phyloP scores from a whole-genome alignment of 2,329 filamentous ascomycete genomes.

The Botrytis medusae region DNA sequence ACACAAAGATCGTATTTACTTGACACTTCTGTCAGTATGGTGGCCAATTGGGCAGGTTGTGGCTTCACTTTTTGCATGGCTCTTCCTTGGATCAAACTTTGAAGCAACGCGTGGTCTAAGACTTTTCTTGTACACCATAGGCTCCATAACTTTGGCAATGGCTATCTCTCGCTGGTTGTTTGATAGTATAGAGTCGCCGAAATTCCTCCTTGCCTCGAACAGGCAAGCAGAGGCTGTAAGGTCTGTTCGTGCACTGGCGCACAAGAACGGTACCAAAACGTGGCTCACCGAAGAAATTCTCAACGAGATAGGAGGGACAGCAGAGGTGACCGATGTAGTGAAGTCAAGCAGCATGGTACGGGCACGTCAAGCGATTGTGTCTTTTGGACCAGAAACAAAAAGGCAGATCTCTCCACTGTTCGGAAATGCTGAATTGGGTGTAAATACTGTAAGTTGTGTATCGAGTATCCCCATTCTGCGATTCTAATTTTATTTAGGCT shows the following conservation, averaged over 20 bases:
- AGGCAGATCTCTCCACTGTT: conserved; percentile 68
- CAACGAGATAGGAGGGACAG: conserved; percentile 52
- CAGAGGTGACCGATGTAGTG: conserved; percentile 16
- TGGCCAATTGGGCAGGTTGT: conserved; percentile 82
- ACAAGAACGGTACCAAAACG: conserved; percentile 66
- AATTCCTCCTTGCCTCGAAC: conserved; percentile 75
- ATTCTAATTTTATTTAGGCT: conserved; percentile 5
- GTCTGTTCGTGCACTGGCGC: conserved; percentile 75
- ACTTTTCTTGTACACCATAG: conserved; percentile 69
- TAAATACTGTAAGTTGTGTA: conserved; percentile 45
- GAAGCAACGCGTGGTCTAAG: conserved; percentile 71
- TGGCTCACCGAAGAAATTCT: conserved; percentile 74
- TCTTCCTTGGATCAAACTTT: conserved; percentile 58
- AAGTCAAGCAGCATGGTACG: conserved; percentile 29
- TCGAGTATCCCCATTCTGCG: too few species aligned
- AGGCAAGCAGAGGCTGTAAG: conserved; percentile 76
- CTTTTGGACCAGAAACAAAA: conserved; percentile 55
- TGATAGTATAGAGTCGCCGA: conserved; percentile 80
- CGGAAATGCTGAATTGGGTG: conserved; percentile 51
- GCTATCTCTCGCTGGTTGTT: conserved; percentile 78
- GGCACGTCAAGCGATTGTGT: conserved; percentile 50
- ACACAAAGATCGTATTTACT: conserved; percentile 67
- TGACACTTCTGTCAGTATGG: conserved; percentile 81
- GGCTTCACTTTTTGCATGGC: conserved; percentile 72
- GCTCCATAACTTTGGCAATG: conserved; percentile 72